Percentiles rank a stretch among this genome's conserved stretches.
phyloP scores from a whole-genome alignment of 306 rosid species.

The Cucumis sativus region DNA sequence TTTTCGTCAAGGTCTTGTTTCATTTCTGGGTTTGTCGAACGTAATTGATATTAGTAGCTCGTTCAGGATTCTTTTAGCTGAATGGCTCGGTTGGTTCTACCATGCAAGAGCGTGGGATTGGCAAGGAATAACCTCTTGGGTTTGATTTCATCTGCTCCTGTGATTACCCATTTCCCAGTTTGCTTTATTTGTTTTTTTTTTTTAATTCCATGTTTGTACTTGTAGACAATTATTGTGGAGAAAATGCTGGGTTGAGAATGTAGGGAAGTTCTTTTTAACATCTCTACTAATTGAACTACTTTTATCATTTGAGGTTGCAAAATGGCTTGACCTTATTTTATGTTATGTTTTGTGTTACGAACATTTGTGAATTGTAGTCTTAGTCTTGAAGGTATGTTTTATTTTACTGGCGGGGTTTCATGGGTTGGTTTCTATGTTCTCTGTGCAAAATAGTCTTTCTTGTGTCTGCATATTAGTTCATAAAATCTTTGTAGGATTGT shows the following conservation, averaged over 20 bases:
- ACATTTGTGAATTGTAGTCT: not conserved
- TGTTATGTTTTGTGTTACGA: not conserved
- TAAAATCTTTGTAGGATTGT: not conserved
- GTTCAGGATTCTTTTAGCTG: slow-evolving; percentile 14
- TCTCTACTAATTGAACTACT: not conserved
- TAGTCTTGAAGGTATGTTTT: not conserved
- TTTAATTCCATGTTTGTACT: not conserved
- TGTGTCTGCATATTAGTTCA: not conserved
- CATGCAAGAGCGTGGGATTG: slow-evolving; percentile 27
- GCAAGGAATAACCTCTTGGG: slow-evolving; percentile 39
- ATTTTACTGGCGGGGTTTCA: not conserved
- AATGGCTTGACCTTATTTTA: not conserved
- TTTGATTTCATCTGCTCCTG: slow-evolving; percentile 40
- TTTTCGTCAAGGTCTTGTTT: not conserved
- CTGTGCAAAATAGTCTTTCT: not conserved
- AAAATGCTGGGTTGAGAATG: not conserved
- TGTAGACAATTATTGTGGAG: not conserved
- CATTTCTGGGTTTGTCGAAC: not conserved
- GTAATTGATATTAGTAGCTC: slow-evolving; percentile 8
- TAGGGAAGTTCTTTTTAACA: not conserved
- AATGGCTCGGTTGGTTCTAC: slow-evolving; percentile 52
- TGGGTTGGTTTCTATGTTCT: not conserved
- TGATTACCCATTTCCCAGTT: slow-evolving; percentile 24
- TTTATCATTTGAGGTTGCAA: not conserved
- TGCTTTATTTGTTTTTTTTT: not conserved